Evolutionary conservation across 164 flowering plant species (phyloP).

Genomic region (Cinnamomum chago): DNA sequence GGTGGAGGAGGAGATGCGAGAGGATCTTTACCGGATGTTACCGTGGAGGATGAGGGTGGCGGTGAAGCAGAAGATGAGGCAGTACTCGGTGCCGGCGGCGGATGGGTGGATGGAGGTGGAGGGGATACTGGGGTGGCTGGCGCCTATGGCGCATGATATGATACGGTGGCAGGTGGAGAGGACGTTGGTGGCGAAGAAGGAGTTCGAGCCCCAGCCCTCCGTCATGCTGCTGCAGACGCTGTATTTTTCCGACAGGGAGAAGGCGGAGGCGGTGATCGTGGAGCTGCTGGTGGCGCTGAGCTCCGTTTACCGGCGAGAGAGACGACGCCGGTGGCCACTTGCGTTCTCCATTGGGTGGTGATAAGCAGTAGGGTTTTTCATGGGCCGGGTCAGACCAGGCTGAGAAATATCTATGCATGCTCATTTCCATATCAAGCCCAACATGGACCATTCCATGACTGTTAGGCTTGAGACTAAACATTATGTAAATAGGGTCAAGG

Average conservation of each 20-base stretch:
- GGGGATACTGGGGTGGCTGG: conserved; percentile 59
- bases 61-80: conserved; percentile 44
- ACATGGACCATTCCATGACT: no score
- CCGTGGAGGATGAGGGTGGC: conserved; percentile 36
- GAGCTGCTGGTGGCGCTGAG: conserved; percentile 76
- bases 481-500: no score
- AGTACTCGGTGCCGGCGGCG: conserved; percentile 22
- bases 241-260: conserved; percentile 68
- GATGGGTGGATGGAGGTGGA: conserved; percentile 59
- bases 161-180: conserved; percentile 66
- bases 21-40: conserved; percentile 50
- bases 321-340: no score
- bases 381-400: no score
- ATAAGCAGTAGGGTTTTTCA: no score
- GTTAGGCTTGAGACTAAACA: no score
- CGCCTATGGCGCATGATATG: conserved; percentile 69
- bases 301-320: conserved; percentile 26
- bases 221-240: conserved; percentile 70
- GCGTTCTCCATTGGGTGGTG: no score
- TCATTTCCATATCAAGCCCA: no score
- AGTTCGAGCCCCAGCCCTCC: conserved; percentile 39
- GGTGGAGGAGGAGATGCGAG: conserved; percentile 33
- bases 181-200: conserved; percentile 45
- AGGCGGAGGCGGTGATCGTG: conserved; percentile 71
- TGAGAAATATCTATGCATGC: no score